phyloP scores from a whole-genome alignment of 768 basidiomycete species.

The Termitomyces sp. region DNA sequence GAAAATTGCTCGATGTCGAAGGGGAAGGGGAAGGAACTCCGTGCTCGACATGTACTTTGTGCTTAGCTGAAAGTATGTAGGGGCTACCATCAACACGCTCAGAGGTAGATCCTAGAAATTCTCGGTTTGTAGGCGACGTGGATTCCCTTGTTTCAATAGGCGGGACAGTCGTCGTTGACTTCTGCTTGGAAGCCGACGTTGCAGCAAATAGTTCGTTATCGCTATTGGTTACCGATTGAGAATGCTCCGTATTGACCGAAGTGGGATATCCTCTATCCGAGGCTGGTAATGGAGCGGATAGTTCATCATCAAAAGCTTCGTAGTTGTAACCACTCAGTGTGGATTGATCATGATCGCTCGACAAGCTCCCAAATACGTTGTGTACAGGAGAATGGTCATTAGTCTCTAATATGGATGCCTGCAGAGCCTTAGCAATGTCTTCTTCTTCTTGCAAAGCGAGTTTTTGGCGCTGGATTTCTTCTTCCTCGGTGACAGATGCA shows the following conservation, averaged over 20 bases:
- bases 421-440: slow-evolving; percentile 58
- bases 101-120: not conserved
- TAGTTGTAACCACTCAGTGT: not conserved
- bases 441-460: slow-evolving; percentile 51
- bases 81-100: not conserved
- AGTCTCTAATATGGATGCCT: slow-evolving; percentile 35
- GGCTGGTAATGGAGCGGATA: slow-evolving; percentile 12
- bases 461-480: slow-evolving; percentile 26
- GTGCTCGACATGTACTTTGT: not conserved
- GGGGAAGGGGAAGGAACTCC: not conserved
- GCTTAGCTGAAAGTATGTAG: no score
- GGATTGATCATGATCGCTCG: slow-evolving; percentile 7
- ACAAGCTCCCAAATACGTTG: slow-evolving; percentile 16
- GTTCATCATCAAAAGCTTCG: slow-evolving; percentile 10
- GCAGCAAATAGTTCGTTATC: not conserved
- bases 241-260: not conserved
- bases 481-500: slow-evolving; percentile 35
- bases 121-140: not conserved
- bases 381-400: not conserved
- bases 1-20: not conserved
- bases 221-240: not conserved
- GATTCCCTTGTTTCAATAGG: not conserved
- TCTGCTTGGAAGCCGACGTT: not conserved
- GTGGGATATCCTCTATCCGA: not conserved
- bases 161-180: not conserved